Percentiles rank a stretch among this genome's conserved stretches.
Conservation (phyloP, 768 basidiomycete genomes). For the Rhodotorula paludigena region DNA sequence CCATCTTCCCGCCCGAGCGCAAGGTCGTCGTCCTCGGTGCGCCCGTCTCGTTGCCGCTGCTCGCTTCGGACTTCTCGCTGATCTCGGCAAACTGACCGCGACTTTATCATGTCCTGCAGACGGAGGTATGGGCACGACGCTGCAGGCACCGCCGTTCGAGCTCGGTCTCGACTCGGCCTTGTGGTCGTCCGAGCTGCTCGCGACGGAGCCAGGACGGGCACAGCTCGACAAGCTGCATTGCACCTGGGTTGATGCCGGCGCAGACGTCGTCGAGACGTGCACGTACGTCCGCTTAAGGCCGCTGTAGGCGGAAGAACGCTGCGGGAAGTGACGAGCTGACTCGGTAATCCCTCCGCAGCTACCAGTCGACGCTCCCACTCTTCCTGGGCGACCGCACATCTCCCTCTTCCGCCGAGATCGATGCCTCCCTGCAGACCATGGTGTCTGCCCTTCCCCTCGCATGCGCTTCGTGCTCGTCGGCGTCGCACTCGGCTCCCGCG, state of each 20-base stretch:
- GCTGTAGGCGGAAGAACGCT: too few species aligned
- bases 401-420: conserved; percentile 1
- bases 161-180: conserved; percentile 41
- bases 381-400: conserved; percentile 14
- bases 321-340: not conserved
- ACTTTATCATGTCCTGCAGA: conserved; percentile 30
- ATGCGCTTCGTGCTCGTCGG: not conserved
- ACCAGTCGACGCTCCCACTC: conserved; percentile 41
- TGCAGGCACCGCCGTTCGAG: conserved; percentile 25
- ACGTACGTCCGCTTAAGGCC: conserved; percentile 44
- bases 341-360: conserved; percentile 19
- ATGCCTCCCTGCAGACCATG: conserved; percentile 19
- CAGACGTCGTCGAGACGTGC: conserved; percentile 46
- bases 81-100: not conserved
- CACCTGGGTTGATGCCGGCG: conserved; percentile 45
- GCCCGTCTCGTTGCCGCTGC: not conserved
- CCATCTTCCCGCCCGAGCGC: not conserved
- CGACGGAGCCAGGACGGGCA: conserved; percentile 36
- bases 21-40: not conserved
- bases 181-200: conserved; percentile 46
- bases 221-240: conserved; percentile 44
- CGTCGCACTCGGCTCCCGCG: not conserved
- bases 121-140: conserved; percentile 36
- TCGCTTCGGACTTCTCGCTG: conserved; percentile 4
- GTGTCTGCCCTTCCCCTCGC: conserved; percentile 26